phyloP scores from a whole-genome alignment of 2,329 filamentous ascomycete genomes.

The Fusarium sulawesiense region DNA sequence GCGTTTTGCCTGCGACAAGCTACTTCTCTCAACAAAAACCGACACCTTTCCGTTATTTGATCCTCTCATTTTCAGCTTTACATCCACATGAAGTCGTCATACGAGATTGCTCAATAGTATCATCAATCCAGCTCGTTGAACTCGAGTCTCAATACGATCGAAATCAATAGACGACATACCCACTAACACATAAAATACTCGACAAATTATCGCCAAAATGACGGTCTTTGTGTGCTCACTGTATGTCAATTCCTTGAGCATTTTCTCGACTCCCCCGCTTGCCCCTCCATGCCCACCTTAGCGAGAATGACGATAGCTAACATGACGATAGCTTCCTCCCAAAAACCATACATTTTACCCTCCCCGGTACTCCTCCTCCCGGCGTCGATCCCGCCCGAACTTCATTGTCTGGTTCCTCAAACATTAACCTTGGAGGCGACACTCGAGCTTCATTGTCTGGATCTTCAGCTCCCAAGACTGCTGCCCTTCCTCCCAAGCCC shows the following conservation, averaged over 20 bases:
- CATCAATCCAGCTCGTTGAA: slow-evolving; percentile 12
- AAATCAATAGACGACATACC: slow-evolving; percentile 3
- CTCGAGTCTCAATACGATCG: not conserved
- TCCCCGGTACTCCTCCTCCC: slow-evolving; percentile 65
- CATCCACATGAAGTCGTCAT: slow-evolving; percentile 44
- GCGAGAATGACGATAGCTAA: slow-evolving; percentile 29
- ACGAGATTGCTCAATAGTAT: slow-evolving; percentile 38
- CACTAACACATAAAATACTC: slow-evolving; percentile 14
- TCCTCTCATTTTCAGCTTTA: slow-evolving; percentile 4
- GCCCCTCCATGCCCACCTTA: slow-evolving; percentile 26
- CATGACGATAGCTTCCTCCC: slow-evolving; percentile 78
- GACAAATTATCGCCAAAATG: slow-evolving; percentile 47
- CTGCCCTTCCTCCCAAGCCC: slow-evolving; percentile 4
- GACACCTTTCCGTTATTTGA: slow-evolving; percentile 5
- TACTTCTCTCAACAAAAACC: slow-evolving; percentile 39
- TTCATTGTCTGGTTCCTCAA: slow-evolving; percentile 45
- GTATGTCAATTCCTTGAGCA: slow-evolving; percentile 45
- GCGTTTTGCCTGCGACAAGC: slow-evolving; percentile 43
- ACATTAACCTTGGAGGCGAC: not conserved
- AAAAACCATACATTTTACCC: slow-evolving; percentile 89
- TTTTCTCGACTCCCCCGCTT: slow-evolving; percentile 26
- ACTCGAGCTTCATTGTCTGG: slow-evolving; percentile 46
- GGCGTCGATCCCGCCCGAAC: slow-evolving; percentile 48
- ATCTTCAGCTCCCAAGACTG: slow-evolving; percentile 36
- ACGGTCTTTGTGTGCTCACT: slow-evolving; percentile 57